Percentiles rank a stretch among this genome's conserved stretches.
phyloP scores from a whole-genome alignment of 2,329 filamentous ascomycete species.

The Colletotrichum destructivum region DNA sequence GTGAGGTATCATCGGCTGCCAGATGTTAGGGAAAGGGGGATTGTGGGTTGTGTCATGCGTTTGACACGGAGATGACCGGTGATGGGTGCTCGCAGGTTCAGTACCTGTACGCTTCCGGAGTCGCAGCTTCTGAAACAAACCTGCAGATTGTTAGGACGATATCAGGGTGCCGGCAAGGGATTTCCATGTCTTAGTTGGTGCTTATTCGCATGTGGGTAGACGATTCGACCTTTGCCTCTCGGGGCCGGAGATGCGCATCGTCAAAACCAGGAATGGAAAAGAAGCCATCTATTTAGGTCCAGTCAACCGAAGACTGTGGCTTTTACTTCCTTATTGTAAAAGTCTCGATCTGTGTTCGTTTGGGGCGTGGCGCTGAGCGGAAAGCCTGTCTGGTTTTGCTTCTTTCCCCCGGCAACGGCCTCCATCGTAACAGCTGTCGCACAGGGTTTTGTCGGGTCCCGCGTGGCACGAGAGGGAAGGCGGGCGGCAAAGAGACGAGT shows the following conservation, averaged over 20 bases:
- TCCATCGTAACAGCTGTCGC: slow-evolving; percentile 23
- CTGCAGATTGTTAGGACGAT: slow-evolving; percentile 35
- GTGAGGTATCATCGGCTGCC: slow-evolving; percentile 16
- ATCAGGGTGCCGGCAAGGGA: slow-evolving; percentile 15
- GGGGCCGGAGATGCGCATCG: slow-evolving; percentile 13
- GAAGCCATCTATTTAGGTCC: slow-evolving; percentile 20
- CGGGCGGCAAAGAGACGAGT: slow-evolving; percentile 30
- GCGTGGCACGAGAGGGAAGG: slow-evolving; percentile 28
- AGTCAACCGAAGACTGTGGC: slow-evolving; percentile 2
- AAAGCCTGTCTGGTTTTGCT: slow-evolving; percentile 29
- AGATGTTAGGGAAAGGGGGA: slow-evolving; percentile 16
- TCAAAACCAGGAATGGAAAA: slow-evolving; percentile 1
- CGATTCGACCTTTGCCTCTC: slow-evolving; percentile 16
- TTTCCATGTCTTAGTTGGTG: slow-evolving; percentile 23
- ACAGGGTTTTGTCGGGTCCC: slow-evolving; percentile 34
- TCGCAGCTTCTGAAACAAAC: slow-evolving; percentile 40
- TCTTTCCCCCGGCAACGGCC: slow-evolving; percentile 36
- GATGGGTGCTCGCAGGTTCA: slow-evolving; percentile 18
- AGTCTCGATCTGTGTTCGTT: slow-evolving; percentile 19
- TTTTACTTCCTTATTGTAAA: slow-evolving; percentile 23
- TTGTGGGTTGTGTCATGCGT: slow-evolving; percentile 25
- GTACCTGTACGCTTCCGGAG: slow-evolving; percentile 18
- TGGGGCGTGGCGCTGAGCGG: slow-evolving; percentile 18
- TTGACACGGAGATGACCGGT: slow-evolving; percentile 41
- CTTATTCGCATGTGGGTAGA: slow-evolving; percentile 11